Percentiles rank a stretch among this genome's conserved stretches.
phyloP scores from a whole-genome alignment of 2,329 filamentous ascomycete species.

The Zalaria obscura region DNA sequence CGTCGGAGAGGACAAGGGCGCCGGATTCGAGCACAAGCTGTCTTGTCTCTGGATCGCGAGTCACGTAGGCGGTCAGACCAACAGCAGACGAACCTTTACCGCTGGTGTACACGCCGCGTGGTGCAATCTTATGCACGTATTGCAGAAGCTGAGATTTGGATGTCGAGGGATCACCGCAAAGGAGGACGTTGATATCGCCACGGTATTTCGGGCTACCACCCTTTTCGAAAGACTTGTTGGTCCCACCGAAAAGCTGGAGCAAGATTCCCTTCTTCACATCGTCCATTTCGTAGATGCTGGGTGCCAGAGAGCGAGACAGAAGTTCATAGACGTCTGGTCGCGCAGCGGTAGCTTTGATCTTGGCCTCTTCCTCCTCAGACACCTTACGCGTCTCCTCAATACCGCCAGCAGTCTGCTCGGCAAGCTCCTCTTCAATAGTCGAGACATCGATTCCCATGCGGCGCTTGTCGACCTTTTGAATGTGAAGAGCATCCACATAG shows the following conservation, averaged over 20 bases:
- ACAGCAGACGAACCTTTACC: conserved; percentile 71
- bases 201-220: conserved; percentile 90
- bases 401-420: conserved; percentile 54
- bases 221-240: conserved; percentile 95
- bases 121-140: conserved; percentile 96
- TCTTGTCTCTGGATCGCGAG: conserved; percentile 71
- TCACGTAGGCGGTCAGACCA: conserved; percentile 69
- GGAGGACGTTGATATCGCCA: conserved; percentile 91
- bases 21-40: conserved; percentile 76
- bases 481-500: conserved; percentile 86
- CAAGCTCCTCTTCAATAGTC: conserved; percentile 72
- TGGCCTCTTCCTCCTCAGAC: conserved; percentile 72
- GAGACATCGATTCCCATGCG: conserved; percentile 82
- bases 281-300: conserved; percentile 94
- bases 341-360: conserved; percentile 67
- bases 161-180: conserved; percentile 94
- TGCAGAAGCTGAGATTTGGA: conserved; percentile 94
- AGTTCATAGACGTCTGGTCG: conserved; percentile 87
- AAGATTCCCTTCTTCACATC: conserved; percentile 98
- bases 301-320: conserved; percentile 76
- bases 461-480: conserved; percentile 93
- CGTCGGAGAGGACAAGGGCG: conserved; percentile 66
- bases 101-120: conserved; percentile 75
- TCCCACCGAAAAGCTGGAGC: conserved; percentile 89
- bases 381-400: conserved; percentile 77